Evolutionary conservation across 805 yeast genomes (phyloP).

Genomic region (Wickerhamomyces hampshirensis): DNA sequence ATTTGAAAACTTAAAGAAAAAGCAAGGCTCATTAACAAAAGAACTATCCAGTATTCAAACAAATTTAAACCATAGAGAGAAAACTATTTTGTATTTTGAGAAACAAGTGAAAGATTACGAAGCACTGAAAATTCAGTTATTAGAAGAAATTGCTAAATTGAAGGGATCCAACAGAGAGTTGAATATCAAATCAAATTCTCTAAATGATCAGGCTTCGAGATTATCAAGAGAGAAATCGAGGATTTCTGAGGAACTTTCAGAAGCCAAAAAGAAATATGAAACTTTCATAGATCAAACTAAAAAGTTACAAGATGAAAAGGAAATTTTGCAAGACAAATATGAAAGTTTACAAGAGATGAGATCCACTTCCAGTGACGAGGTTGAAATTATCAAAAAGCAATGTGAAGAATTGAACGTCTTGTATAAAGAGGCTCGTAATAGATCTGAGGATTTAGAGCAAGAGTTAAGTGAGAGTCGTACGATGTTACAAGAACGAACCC

Average conservation of each 20-base stretch:
- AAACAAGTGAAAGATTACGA: constrained; percentile 36
- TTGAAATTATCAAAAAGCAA: constrained; percentile 54
- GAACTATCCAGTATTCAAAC: constrained; percentile 13
- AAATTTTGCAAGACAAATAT: constrained; percentile 33
- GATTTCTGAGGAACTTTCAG: constrained; percentile 33
- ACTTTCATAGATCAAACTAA: constrained; percentile 35
- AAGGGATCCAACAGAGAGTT: constrained; percentile 24
- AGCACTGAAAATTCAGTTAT: constrained; percentile 21
- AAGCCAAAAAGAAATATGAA: constrained; percentile 32
- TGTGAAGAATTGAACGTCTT: constrained; percentile 69
- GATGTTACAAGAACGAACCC: constrained; percentile 70
- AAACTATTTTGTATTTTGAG: constrained; percentile 33
- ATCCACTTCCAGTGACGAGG: constrained; percentile 34
- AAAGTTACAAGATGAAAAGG: constrained; percentile 35
- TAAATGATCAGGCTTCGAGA: constrained; percentile 28
- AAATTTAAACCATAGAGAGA: constrained; percentile 30
- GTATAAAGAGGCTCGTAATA: constrained; percentile 55
- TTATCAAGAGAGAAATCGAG: constrained; percentile 33
- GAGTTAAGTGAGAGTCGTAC: constrained; percentile 74
- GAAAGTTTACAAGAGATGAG: constrained; percentile 33
- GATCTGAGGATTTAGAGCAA: constrained; percentile 67
- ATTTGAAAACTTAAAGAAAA: constrained; percentile 17
- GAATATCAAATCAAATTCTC: constrained; percentile 26
- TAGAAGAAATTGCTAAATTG: constrained; percentile 21
- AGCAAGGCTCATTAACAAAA: constrained; percentile 20